Percentiles rank a stretch among this genome's conserved stretches.
Conservation (phyloP, 257 asterid genomes). For the Jacaranda mimosifolia region DNA sequence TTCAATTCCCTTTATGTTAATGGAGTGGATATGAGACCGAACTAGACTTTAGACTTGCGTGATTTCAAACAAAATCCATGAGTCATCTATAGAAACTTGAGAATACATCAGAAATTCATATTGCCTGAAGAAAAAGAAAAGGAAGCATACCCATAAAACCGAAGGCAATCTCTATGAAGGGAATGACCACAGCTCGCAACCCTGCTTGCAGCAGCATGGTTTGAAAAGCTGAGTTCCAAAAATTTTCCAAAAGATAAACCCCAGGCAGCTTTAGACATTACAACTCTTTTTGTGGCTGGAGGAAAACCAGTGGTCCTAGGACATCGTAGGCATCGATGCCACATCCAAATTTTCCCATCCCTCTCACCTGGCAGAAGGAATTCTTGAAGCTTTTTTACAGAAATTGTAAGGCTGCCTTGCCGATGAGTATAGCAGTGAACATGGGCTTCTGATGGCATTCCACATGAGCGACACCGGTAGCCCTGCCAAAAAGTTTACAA, state of each 20-base stretch:
- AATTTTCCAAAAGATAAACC: constrained; percentile 82
- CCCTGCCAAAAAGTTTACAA: constrained; percentile 48
- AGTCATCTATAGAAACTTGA: constrained; percentile 7
- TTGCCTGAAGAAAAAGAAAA: constrained; percentile 9
- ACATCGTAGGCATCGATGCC: constrained; percentile 88
- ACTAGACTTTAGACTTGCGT: constrained; percentile 16
- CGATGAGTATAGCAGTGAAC: constrained; percentile 80
- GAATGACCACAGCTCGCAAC: constrained; percentile 90
- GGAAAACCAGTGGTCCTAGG: constrained; percentile 76
- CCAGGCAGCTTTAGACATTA: constrained; percentile 87
- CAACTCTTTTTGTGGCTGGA: constrained; percentile 69
- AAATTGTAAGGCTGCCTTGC: constrained; percentile 81
- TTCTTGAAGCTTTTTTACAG: constrained; percentile 63
- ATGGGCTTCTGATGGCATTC: constrained; percentile 83
- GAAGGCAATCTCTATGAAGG: constrained; percentile 86
- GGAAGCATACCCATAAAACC: constrained; percentile 72
- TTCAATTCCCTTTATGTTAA: constrained; percentile 14
- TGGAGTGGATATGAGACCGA: constrained; percentile 26
- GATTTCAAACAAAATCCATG: constrained; percentile 12
- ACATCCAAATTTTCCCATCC: constrained; percentile 86
- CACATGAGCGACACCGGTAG: constrained; percentile 67
- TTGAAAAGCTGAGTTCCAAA: constrained; percentile 84
- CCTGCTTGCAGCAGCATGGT: constrained; percentile 88
- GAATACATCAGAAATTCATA: constrained; percentile 6
- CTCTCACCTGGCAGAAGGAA: constrained; percentile 68